Evolutionary conservation across 352 stramenopile genomes (phyloP).

Genomic region (Pythium brachiatum): DNA sequence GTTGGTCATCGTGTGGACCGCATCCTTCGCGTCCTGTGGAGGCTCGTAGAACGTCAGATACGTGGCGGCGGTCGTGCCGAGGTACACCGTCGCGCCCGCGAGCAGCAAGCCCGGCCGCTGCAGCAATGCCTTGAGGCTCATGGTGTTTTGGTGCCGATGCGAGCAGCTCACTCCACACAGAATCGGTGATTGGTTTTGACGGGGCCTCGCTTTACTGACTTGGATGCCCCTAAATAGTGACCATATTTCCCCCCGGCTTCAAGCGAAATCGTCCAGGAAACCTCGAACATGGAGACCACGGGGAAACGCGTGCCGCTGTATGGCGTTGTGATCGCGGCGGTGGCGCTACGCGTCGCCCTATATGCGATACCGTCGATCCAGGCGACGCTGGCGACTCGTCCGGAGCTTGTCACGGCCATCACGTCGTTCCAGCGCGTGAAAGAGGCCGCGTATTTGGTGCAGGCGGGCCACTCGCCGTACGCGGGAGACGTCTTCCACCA

Average conservation of each 20-base stretch:
- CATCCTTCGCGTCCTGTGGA: conserved; percentile 15
- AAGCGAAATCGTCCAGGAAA: neutral
- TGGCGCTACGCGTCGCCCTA: conserved; percentile 38
- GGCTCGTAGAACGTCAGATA: conserved; percentile 80
- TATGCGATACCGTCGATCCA: conserved; percentile 37
- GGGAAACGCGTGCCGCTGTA: conserved; percentile 8
- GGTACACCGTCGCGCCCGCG: conserved; percentile 56
- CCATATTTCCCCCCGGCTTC: neutral
- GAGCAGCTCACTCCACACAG: neutral
- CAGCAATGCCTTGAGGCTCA: conserved; percentile 27
- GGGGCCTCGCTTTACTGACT: neutral
- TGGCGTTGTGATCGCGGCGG: conserved; percentile 23
- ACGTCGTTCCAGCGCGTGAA: conserved; percentile 59
- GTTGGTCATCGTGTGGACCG: conserved; percentile 38
- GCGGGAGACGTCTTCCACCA: conserved; percentile 81
- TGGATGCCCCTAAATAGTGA: neutral
- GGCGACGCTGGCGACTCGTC: conserved; percentile 40
- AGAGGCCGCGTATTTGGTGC: conserved; percentile 60
- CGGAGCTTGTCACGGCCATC: conserved; percentile 64
- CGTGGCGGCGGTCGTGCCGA: conserved; percentile 44
- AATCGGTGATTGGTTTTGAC: neutral
- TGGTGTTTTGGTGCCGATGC: neutral
- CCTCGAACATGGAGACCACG: conserved; percentile 5
- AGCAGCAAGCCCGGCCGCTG: conserved; percentile 56
- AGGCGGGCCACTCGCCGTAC: conserved; percentile 53